Percentiles rank a stretch among this genome's conserved stretches.
Conservation (phyloP, 108 stramenopile species). For the Pseudonitzschia multiseries region DNA sequence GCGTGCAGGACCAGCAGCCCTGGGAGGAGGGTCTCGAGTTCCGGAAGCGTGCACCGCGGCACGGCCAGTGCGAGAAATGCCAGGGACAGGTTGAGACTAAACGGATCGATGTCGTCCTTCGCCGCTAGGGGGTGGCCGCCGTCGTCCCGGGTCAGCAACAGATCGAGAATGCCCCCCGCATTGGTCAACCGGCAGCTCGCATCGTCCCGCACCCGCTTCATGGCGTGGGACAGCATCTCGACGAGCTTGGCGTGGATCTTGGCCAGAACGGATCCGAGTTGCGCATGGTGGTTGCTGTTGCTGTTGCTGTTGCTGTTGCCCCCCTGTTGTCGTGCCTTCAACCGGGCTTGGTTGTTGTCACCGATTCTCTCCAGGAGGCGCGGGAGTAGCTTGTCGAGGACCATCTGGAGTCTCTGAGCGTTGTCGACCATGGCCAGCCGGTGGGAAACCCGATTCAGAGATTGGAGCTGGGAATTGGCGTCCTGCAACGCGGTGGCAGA, state of each 20-base stretch:
- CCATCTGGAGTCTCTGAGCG: constrained; percentile 42
- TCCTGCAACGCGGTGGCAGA: not conserved
- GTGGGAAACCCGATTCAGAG: constrained; percentile 74
- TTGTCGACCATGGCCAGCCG: constrained; percentile 70
- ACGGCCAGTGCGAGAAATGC: constrained; percentile 74
- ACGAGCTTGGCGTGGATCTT: constrained; percentile 69
- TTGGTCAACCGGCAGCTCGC: constrained; percentile 44
- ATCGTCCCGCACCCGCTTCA: constrained; percentile 79
- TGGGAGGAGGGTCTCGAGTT: constrained; percentile 47
- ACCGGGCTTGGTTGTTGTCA: constrained; percentile 53
- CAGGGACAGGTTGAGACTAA: constrained; percentile 71
- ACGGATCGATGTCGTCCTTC: constrained; percentile 52
- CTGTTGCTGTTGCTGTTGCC: not conserved
- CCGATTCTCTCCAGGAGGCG: constrained; percentile 71
- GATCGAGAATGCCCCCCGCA: constrained; percentile 53
- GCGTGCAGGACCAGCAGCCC: constrained; percentile 54
- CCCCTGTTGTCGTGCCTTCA: not conserved
- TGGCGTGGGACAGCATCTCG: constrained; percentile 71
- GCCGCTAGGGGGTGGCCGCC: not conserved
- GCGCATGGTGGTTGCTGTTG: constrained; percentile 9
- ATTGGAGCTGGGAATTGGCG: constrained; percentile 47
- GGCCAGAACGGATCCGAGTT: constrained; percentile 28
- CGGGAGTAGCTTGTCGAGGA: constrained; percentile 67
- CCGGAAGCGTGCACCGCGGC: constrained; percentile 43
- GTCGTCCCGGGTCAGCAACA: constrained; percentile 23